Evolutionary conservation across 805 yeast genomes (phyloP).

Genomic region (Kuraishia ogatae): DNA sequence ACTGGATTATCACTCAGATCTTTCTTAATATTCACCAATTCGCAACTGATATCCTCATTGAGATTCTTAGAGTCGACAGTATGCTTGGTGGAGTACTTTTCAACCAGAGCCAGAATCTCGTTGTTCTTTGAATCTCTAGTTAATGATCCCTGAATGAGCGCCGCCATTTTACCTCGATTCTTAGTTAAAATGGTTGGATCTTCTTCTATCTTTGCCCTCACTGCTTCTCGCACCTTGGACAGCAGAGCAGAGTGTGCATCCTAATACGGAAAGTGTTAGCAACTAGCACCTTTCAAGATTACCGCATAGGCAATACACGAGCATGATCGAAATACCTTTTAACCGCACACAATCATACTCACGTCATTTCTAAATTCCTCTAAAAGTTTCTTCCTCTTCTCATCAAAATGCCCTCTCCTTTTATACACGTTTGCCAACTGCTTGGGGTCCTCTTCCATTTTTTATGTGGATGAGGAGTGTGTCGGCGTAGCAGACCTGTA

Average conservation of each 20-base stretch:
- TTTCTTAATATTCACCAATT: not conserved
- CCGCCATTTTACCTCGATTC: constrained; percentile 42
- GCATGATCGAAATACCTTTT: too few relatives aligned
- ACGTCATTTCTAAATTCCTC: constrained; percentile 30
- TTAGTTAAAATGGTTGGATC: constrained; percentile 38
- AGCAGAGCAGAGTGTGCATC: constrained; percentile 32
- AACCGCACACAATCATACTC: not conserved
- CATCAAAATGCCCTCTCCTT: constrained; percentile 40
- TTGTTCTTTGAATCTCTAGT: not conserved
- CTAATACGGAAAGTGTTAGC: not conserved
- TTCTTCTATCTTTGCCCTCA: constrained; percentile 34
- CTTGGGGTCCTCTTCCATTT: constrained; percentile 21
- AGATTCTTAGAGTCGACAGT: constrained; percentile 1
- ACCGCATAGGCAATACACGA: too few relatives aligned
- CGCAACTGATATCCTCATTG: not conserved
- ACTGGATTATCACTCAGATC: not conserved
- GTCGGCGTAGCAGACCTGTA: not conserved
- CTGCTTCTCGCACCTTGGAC: constrained; percentile 29
- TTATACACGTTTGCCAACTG: constrained; percentile 33
- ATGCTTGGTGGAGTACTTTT: constrained; percentile 1
- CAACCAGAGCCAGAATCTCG: constrained; percentile 1
- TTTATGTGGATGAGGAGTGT: not conserved
- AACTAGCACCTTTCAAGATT: not conserved
- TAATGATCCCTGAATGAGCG: constrained; percentile 39
- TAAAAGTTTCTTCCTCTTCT: constrained; percentile 30